Evolutionary conservation across 257 asterid species (phyloP).

Genomic region (Solanum gandarillasii): DNA sequence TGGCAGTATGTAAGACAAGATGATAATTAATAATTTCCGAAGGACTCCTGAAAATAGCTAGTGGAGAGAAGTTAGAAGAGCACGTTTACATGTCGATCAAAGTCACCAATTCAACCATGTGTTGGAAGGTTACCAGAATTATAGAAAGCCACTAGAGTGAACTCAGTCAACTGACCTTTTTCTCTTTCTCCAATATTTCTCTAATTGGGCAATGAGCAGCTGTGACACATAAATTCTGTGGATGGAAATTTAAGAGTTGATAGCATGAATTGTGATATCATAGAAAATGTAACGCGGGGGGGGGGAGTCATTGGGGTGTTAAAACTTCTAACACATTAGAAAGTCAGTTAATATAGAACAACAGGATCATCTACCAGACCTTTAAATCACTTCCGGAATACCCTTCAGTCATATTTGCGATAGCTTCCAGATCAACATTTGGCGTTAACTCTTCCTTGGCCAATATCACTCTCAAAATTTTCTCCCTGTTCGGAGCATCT

Average conservation of each 20-base stretch:
- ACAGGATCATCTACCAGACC: constrained; percentile 32
- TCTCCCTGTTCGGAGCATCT: constrained; percentile 64
- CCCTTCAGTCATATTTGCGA: constrained; percentile 84
- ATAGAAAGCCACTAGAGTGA: not conserved
- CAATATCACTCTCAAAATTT: constrained; percentile 58
- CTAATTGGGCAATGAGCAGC: constrained; percentile 86
- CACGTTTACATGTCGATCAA: not conserved
- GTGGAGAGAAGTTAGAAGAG: not conserved
- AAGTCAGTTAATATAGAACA: not conserved
- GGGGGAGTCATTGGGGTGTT: not conserved
- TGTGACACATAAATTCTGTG: constrained; percentile 72
- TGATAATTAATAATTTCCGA: not conserved
- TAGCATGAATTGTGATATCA: not conserved
- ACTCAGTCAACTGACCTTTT: constrained; percentile 39
- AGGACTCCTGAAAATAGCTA: not conserved
- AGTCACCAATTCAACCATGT: not conserved
- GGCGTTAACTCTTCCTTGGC: constrained; percentile 67
- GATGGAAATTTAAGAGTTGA: not conserved
- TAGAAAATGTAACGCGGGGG: not conserved
- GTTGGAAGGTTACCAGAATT: not conserved
- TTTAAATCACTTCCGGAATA: constrained; percentile 91
- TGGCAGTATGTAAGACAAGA: not conserved
- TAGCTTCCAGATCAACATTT: constrained; percentile 52
- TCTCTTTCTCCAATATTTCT: constrained; percentile 76
- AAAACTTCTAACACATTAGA: not conserved